Conservation (phyloP, 768 basidiomycete species). For the Stropharia rugosoannulata region DNA sequence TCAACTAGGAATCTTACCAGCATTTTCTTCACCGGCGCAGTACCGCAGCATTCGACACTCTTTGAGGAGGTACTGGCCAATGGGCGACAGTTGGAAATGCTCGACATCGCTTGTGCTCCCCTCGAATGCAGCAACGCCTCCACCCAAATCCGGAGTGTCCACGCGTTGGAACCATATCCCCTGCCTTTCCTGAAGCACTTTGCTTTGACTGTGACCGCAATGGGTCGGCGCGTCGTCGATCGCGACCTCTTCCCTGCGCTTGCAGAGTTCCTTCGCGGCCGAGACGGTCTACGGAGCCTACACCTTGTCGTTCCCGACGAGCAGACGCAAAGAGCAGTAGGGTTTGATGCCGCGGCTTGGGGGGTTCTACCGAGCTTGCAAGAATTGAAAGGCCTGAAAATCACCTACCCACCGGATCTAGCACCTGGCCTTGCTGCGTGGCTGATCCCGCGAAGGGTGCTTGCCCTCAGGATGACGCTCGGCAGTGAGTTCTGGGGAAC, state of each 20-base stretch:
- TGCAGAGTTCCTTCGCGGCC: slow-evolving; percentile 61
- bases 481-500: not conserved
- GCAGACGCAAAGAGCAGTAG: slow-evolving; percentile 45
- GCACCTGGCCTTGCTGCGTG: slow-evolving; percentile 63
- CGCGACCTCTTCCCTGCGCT: slow-evolving; percentile 69
- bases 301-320: slow-evolving; percentile 48
- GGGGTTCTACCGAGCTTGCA: slow-evolving; percentile 63
- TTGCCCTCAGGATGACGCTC: slow-evolving; percentile 33
- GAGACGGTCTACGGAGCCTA: slow-evolving; percentile 51
- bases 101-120: slow-evolving; percentile 50
- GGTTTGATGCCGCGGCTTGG: slow-evolving; percentile 72
- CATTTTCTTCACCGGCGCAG: slow-evolving; percentile 59
- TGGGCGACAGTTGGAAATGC: slow-evolving; percentile 63
- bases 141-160: slow-evolving; percentile 45
- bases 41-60: slow-evolving; percentile 47
- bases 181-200: slow-evolving; percentile 71
- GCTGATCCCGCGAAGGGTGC: slow-evolving; percentile 59
- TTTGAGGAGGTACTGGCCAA: slow-evolving; percentile 60
- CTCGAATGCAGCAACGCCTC: slow-evolving; percentile 52
- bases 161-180: slow-evolving; percentile 14
- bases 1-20: slow-evolving; percentile 64
- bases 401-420: slow-evolving; percentile 64
- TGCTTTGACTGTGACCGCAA: slow-evolving; percentile 45
- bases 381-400: slow-evolving; percentile 51
- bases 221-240: slow-evolving; percentile 46